Conservation (phyloP, 2,329 filamentous ascomycete species). For the Trichoderma sp. region DNA sequence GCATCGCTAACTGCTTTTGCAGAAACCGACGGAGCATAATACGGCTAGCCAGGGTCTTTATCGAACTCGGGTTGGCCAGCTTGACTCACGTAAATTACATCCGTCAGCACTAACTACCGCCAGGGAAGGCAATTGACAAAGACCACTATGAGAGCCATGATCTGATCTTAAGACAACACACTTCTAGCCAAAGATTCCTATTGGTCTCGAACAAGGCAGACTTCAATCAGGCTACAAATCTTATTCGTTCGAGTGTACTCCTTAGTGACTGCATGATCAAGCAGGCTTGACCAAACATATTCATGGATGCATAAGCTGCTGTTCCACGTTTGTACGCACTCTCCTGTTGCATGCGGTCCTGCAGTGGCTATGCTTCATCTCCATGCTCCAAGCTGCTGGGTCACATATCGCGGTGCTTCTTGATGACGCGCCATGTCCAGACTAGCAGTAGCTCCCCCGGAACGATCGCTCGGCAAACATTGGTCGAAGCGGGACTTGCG, state of each 20-base stretch:
- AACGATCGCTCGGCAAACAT: background rate
- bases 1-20: background rate
- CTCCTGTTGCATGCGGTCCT: background rate
- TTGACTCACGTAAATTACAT: background rate
- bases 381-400: background rate
- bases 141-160: no score
- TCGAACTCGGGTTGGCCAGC: background rate
- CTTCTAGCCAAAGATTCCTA: background rate
- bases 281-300: background rate
- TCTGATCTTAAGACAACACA: no score
- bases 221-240: background rate
- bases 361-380: background rate
- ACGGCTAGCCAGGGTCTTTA: background rate
- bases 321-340: background rate
- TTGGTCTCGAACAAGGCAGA: background rate
- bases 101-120: background rate
- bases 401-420: background rate
- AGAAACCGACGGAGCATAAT: background rate
- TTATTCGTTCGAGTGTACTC: background rate
- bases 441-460: background rate
- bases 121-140: background rate
- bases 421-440: background rate
- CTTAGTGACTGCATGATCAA: background rate
- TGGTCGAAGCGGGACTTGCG: background rate
- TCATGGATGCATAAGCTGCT: no score